phyloP scores from a whole-genome alignment of 2,329 filamentous ascomycete genomes.

The Ramularia endophylla region DNA sequence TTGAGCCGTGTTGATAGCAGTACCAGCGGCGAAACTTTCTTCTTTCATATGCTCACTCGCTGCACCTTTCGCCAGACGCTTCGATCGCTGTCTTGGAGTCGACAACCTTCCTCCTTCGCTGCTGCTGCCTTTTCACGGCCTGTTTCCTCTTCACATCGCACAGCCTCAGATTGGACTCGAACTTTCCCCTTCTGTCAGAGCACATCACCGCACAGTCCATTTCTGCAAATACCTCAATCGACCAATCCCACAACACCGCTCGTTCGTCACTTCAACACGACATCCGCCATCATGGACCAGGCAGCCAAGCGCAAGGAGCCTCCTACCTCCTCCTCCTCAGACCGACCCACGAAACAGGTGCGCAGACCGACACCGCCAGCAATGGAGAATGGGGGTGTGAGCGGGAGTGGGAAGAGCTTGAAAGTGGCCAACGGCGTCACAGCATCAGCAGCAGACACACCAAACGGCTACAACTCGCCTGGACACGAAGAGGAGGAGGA shows the following conservation, averaged over 20 bases:
- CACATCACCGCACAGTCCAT: too few relatives aligned
- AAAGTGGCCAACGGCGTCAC: slow-evolving; percentile 26
- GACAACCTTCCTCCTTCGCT: neutral
- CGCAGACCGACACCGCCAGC: slow-evolving; percentile 22
- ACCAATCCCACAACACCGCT: too few relatives aligned
- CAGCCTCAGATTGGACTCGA: too few relatives aligned
- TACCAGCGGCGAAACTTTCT: slow-evolving; percentile 1
- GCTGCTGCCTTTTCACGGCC: neutral
- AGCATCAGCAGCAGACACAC: slow-evolving; percentile 26
- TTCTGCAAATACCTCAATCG: too few relatives aligned
- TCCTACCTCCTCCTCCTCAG: slow-evolving; percentile 24
- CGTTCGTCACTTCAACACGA: neutral
- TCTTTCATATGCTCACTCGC: slow-evolving; percentile 5
- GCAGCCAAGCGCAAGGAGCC: slow-evolving; percentile 34
- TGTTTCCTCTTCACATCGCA: too few relatives aligned
- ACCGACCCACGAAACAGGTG: slow-evolving; percentile 32
- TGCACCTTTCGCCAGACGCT: neutral
- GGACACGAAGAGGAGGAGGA: slow-evolving; percentile 35
- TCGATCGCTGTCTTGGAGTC: slow-evolving; percentile 1
- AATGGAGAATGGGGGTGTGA: slow-evolving; percentile 17
- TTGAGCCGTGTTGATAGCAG: too few relatives aligned
- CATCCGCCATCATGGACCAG: slow-evolving; percentile 20
- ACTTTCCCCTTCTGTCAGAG: too few relatives aligned
- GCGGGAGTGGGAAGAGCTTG: slow-evolving; percentile 1
- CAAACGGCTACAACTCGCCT: slow-evolving; percentile 31